A percentile compares a stretch with the other conserved stretches of the same genome.
Evolutionary conservation across 2,329 filamentous ascomycete species (phyloP).

Genomic region (Gliomastix tumulicola): DNA sequence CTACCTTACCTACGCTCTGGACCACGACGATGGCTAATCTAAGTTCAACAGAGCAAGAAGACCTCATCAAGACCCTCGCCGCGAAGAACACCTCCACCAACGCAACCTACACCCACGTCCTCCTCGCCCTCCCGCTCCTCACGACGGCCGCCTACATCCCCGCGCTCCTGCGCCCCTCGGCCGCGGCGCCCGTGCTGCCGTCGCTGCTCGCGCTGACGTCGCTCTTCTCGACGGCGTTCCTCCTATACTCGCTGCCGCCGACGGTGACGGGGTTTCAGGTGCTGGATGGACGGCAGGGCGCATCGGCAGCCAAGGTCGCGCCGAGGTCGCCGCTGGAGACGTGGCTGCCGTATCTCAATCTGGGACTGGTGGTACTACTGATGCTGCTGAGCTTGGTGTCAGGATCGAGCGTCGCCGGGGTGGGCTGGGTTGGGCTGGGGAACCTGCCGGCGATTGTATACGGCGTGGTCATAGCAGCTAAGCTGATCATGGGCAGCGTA

Average conservation of each 20-base stretch:
- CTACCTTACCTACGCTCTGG: slow-evolving; percentile 1
- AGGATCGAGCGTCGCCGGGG: slow-evolving; percentile 20
- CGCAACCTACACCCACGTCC: slow-evolving; percentile 47
- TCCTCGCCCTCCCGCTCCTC: slow-evolving; percentile 54
- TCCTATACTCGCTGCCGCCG: slow-evolving; percentile 49
- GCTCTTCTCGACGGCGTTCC: slow-evolving; percentile 54
- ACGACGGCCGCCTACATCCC: slow-evolving; percentile 45
- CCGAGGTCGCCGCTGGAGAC: slow-evolving; percentile 39
- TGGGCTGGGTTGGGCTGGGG: slow-evolving; percentile 35
- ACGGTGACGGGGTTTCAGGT: slow-evolving; percentile 42
- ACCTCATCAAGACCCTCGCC: slow-evolving; percentile 49
- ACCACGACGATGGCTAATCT: too few relatives aligned
- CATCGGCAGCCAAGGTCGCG: too few relatives aligned
- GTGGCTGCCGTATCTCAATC: slow-evolving; percentile 55
- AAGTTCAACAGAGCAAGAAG: slow-evolving; percentile 51
- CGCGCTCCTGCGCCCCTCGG: slow-evolving; percentile 22
- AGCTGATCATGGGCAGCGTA: slow-evolving; percentile 60
- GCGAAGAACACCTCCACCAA: slow-evolving; percentile 50
- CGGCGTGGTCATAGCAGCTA: slow-evolving; percentile 50
- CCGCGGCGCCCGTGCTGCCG: slow-evolving; percentile 26
- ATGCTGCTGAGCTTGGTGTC: slow-evolving; percentile 33
- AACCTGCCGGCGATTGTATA: slow-evolving; percentile 53
- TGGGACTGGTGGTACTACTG: slow-evolving; percentile 46
- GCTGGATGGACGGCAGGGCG: slow-evolving; percentile 28
- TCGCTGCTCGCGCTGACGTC: slow-evolving; percentile 55